Conservation (phyloP, 768 basidiomycete genomes). For the Tylopilus intermedius region DNA sequence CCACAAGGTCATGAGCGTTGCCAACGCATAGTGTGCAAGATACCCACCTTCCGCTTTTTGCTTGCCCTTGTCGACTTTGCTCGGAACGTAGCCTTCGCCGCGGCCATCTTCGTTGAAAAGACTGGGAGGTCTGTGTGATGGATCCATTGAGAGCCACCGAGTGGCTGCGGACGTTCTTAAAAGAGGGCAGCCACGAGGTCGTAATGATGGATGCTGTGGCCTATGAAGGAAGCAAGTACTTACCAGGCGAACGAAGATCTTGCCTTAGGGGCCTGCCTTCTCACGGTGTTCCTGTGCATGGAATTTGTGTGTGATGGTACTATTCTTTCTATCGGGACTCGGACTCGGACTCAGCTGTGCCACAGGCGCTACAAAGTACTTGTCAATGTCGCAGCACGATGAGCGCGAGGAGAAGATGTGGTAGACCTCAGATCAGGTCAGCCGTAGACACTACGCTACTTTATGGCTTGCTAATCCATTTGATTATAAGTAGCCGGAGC, state of each 20-base stretch:
- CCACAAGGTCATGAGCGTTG: not conserved
- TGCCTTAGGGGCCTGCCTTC: not conserved
- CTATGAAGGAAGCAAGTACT: conserved; percentile 1
- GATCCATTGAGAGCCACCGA: conserved; percentile 9
- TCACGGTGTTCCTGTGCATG: not conserved
- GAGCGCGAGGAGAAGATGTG: too few relatives aligned
- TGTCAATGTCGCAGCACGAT: too few relatives aligned
- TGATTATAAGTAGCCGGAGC: too few relatives aligned
- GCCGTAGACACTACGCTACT: not conserved
- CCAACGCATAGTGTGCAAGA: not conserved
- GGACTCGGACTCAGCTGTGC: too few relatives aligned
- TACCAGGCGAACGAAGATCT: conserved; percentile 13
- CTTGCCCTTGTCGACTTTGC: conserved; percentile 16
- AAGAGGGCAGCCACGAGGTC: conserved; percentile 9
- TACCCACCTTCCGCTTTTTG: conserved; percentile 15
- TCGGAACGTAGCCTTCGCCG: not conserved
- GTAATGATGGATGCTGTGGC: conserved; percentile 9
- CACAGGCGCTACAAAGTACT: too few relatives aligned
- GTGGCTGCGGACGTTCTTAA: conserved; percentile 3
- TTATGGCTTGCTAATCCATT: not conserved
- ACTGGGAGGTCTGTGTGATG: conserved; percentile 8
- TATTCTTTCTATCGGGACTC: too few relatives aligned
- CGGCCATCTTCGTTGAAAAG: not conserved
- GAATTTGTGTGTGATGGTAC: too few relatives aligned
- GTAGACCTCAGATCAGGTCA: too few relatives aligned